Evolutionary conservation across 768 basidiomycete genomes (phyloP), one percentile per base, ranked within the genome.

Genomic region (Udeniomyces megalosporus): DNA sequence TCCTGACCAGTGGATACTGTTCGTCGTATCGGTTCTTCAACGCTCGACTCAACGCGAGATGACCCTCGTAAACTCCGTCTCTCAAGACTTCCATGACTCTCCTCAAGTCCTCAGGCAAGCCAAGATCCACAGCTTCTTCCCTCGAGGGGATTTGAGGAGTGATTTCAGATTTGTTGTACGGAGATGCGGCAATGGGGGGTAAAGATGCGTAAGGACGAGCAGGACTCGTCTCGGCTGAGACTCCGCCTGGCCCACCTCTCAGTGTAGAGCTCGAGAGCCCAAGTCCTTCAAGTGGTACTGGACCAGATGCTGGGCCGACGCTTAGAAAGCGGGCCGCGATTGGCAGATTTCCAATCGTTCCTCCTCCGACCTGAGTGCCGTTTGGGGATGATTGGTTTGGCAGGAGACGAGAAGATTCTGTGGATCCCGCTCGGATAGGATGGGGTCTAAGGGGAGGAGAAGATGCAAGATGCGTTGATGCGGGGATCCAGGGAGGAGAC

Each of bases 21-120:
- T 95, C 89, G 60, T 93, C 90, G 66, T 96, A 97, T 46, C 91
- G 80, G 74, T 87, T 91, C 70, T 81, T 81, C 68, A 99, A 74
- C 24, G 86, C 86, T 55, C 86, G 85, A 58, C 83, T 85, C 35
- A 99, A 79, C 67, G 83, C 80, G 68, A 84, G 79, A 73, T 99
- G 95, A 1, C 95, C 93, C 46, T 87, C 84, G 57, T 95, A 77
- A 49, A 96, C 87, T 28, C 88, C 86, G 38, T 81, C 80, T 68
- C 89, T 84, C 46, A 93, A 82, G 14, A 89, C 86, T 71, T 90
- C 86, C 7, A 97, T 75, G 68, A 91, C 91, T 68, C 81, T 78
- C 55, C 84, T 81, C 51, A 99, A 71, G 70, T 92, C 91, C 53
- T 89, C 87, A 6, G 95, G 93, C 7, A 99, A 73, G 60, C 61